phyloP scores from a whole-genome alignment of 2,329 filamentous ascomycete species.

The Phaeosphaeria sp. region DNA sequence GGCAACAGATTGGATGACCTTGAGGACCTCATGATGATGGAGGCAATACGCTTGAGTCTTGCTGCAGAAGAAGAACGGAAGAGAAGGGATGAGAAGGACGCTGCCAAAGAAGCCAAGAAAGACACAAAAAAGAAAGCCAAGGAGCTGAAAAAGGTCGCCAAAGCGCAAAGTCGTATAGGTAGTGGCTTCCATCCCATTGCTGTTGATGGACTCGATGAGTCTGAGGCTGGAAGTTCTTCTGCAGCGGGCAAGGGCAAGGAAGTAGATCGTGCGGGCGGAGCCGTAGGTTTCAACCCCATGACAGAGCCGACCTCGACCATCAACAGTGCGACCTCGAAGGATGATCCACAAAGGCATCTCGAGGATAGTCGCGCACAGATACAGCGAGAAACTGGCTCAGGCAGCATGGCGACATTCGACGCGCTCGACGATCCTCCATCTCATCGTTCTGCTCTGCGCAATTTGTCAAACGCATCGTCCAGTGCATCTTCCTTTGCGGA shows the following conservation, averaged over 20 bases:
- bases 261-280: conserved; percentile 49
- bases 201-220: conserved; percentile 54
- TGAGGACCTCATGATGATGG: conserved; percentile 98
- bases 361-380: conserved; percentile 54
- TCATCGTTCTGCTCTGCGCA: conserved; percentile 73
- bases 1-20: conserved; percentile 78
- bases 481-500: conserved; percentile 78
- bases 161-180: conserved; percentile 67
- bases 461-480: conserved; percentile 87
- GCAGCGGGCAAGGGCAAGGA: conserved; percentile 56
- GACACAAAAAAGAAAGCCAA: conserved; percentile 77
- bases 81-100: conserved; percentile 81
- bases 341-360: conserved; percentile 54
- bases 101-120: conserved; percentile 82
- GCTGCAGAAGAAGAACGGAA: conserved; percentile 93
- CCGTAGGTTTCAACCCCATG: conserved; percentile 47
- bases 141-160: conserved; percentile 70
- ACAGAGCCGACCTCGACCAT: no score
- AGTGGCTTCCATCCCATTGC: conserved; percentile 60
- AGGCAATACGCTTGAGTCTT: conserved; percentile 90
- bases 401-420: conserved; percentile 54
- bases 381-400: conserved; percentile 42
- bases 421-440: conserved; percentile 44
- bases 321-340: conserved; percentile 44
- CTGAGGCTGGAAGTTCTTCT: conserved; percentile 32